Percentiles rank a stretch among this genome's conserved stretches.
phyloP scores from a whole-genome alignment of 352 stramenopile genomes.

The Pythium vanterpoolii region DNA sequence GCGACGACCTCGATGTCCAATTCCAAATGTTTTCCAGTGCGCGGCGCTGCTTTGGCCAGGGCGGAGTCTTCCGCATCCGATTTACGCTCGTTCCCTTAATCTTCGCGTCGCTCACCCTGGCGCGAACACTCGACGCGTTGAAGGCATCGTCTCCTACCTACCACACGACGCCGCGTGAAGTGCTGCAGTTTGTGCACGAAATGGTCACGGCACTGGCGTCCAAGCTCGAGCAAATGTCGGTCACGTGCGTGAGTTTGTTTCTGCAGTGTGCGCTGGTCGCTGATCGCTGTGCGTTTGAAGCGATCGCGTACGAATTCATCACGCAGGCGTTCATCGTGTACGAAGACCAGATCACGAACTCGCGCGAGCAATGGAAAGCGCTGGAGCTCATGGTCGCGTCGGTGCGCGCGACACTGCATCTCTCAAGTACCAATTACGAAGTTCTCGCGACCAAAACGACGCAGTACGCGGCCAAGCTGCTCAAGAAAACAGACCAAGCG shows the following conservation, averaged over 20 bases:
- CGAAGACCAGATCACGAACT: slow-evolving; percentile 95
- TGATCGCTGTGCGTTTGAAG: slow-evolving; percentile 77
- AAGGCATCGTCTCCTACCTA: too few relatives aligned
- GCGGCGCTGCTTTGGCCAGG: slow-evolving; percentile 74
- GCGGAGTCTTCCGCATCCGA: slow-evolving; percentile 85
- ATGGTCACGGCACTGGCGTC: slow-evolving; percentile 92
- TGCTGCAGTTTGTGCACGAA: slow-evolving; percentile 98
- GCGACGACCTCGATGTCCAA: slow-evolving; percentile 60
- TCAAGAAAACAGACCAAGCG: slow-evolving; percentile 97
- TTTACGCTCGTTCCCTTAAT: slow-evolving; percentile 93
- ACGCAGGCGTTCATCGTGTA: slow-evolving; percentile 96
- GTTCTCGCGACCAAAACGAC: slow-evolving; percentile 95
- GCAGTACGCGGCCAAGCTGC: slow-evolving; percentile 94
- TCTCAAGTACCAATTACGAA: slow-evolving; percentile 92
- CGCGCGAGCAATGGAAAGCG: slow-evolving; percentile 84
- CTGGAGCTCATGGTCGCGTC: slow-evolving; percentile 90
- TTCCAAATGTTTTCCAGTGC: slow-evolving; percentile 63
- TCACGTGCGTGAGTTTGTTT: slow-evolving; percentile 91
- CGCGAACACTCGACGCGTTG: slow-evolving; percentile 38
- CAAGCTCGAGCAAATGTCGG: slow-evolving; percentile 66
- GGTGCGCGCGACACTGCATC: slow-evolving; percentile 71
- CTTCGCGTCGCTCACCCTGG: slow-evolving; percentile 87
- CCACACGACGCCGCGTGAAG: slow-evolving; percentile 86
- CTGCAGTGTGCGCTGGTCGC: slow-evolving; percentile 91
- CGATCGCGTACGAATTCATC: slow-evolving; percentile 97